Evolutionary conservation across 768 basidiomycete genomes (phyloP), one percentile per base, ranked within the genome.

Genomic region (Cyathus striatus): DNA sequence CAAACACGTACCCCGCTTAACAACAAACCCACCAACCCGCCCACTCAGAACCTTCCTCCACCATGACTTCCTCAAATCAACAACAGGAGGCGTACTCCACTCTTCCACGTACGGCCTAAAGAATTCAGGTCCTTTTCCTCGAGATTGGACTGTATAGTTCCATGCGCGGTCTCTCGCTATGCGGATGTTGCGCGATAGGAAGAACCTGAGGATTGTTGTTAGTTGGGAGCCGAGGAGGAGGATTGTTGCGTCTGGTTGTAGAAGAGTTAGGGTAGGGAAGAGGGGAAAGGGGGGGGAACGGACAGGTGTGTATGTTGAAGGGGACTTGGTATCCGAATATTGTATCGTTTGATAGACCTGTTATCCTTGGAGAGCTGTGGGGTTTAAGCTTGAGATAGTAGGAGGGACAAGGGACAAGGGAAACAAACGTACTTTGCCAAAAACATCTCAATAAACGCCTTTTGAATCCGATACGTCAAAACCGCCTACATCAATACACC

Each of bases 61-160:
- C 13, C 60, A 53, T 13, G 48, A 55, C 44, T 62, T 54, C 52
- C 53, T 51, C 35, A 47, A 20, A 9, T 62, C 51, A 4, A 75
- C 59, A 1, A 51, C 50, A 0, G 78, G 82, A 0, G 86, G 86
- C 2, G 64, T 55, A 20, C 81, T 73, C 86, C 85, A 88, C 60
- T 91, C 90, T 55, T 93, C 85, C 0, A 86, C 78, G 47, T 90
- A 90, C 0, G 81, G 78, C 45, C 74, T 70, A 90, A 90, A 97
- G 65, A 94, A 95, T 6, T 86, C 81, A 0, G 73, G 65, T 0
- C 83, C 81, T 52, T 95, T 95, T 10, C 84, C 84, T 1, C 92
- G 78, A 4, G 90, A 94, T 5, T 73, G 65, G 22, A 95, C 80
- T 0, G 91, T 94, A 56, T 93, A 84, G 16, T 78, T 82, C 78